A percentile compares a stretch with the other conserved stretches of the same genome.
Evolutionary conservation across 2,329 filamentous ascomycete genomes (phyloP).

Genomic region (Aureobasidium lini): DNA sequence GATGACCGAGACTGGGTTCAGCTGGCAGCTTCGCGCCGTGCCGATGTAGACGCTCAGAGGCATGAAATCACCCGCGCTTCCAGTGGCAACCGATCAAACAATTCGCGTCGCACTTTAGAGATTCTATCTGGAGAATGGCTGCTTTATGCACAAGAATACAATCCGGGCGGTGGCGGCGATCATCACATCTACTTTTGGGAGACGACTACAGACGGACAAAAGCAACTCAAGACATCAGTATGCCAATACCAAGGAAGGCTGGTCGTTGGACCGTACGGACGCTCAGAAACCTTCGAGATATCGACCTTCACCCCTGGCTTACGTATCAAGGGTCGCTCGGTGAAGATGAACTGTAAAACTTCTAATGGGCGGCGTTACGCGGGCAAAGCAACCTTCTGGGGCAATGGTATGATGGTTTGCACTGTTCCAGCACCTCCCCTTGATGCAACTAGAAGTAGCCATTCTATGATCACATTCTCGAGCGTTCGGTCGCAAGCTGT

Average conservation of each 20-base stretch:
- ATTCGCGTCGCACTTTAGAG: not conserved
- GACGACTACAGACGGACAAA: not conserved
- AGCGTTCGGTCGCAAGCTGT: no score
- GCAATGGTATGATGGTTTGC: not conserved
- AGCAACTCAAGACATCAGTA: not conserved
- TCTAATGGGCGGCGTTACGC: constrained; percentile 43
- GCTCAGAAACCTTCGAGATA: not conserved
- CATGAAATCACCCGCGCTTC: not conserved
- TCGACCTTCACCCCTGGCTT: not conserved
- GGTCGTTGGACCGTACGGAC: not conserved
- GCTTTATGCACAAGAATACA: not conserved
- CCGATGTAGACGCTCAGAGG: not conserved
- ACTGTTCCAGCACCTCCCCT: no score
- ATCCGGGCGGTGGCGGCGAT: not conserved
- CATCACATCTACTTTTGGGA: not conserved
- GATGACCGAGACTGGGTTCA: no score
- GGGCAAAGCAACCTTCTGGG: constrained; percentile 45
- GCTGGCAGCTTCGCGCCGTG: no score
- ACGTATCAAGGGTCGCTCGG: not conserved
- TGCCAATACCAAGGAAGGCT: not conserved
- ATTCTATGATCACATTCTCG: no score
- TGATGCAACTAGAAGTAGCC: no score
- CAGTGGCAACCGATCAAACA: not conserved
- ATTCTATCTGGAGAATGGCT: not conserved
- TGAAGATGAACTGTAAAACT: not conserved